Evolutionary conservation across 331 rosid genomes (phyloP).

Genomic region (Spiraea crenata): DNA sequence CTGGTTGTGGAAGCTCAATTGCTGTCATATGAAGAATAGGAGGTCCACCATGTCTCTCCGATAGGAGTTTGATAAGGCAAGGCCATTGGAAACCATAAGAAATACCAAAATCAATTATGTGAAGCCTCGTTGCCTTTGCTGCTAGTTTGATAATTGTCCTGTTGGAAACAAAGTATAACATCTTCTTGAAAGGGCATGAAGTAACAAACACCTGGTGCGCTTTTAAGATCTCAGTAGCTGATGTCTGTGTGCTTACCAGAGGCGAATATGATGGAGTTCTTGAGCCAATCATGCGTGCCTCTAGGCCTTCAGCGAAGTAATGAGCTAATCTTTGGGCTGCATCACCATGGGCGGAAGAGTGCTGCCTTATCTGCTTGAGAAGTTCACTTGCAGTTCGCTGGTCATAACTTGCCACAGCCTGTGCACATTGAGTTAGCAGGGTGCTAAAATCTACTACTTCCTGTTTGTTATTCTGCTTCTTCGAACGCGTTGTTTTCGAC

Average conservation of each 20-base stretch:
- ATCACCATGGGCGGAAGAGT: conserved; percentile 24
- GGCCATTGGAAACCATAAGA: conserved; percentile 39
- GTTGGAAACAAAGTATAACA: conserved; percentile 27
- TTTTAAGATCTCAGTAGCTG: conserved; percentile 24
- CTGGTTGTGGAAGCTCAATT: conserved; percentile 41
- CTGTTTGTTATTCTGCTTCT: conserved; percentile 17
- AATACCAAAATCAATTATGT: conserved; percentile 38
- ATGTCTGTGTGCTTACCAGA: conserved; percentile 5
- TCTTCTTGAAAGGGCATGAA: conserved; percentile 33
- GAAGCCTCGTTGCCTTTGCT: conserved; percentile 25
- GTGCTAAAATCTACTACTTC: conserved; percentile 31
- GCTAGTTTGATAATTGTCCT: conserved; percentile 24
- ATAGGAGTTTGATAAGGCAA: conserved; percentile 31
- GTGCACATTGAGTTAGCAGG: conserved; percentile 29
- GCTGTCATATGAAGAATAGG: conserved; percentile 34
- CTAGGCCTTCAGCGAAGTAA: conserved; percentile 30
- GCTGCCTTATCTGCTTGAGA: conserved; percentile 32
- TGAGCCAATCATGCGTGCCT: conserved; percentile 30
- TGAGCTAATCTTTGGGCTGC: conserved; percentile 29
- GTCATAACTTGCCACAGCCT: conserved; percentile 27
- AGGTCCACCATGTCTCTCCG: conserved; percentile 29
- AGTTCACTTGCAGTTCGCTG: conserved; percentile 17
- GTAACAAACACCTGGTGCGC: conserved; percentile 18
- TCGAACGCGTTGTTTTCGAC: conserved; percentile 21
- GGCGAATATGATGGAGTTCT: conserved; percentile 21